Evolutionary conservation across 2,329 filamentous ascomycete genomes (phyloP).

Genomic region (Bertia moriformis): DNA sequence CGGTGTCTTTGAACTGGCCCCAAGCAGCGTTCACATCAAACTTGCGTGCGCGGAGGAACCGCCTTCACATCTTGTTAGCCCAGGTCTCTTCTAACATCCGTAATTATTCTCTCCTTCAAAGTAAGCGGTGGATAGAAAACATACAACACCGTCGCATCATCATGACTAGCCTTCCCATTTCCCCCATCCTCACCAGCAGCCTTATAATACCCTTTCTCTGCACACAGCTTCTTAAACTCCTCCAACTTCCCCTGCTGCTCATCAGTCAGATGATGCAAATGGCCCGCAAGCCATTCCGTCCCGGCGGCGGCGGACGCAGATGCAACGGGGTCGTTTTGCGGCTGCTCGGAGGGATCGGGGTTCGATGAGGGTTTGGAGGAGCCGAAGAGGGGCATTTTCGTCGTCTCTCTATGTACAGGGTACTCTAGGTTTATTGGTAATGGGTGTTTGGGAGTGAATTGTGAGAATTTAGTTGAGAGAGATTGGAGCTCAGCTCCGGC

Average conservation of each 20-base stretch:
- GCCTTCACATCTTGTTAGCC: no score
- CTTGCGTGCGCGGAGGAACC: slow-evolving; percentile 2
- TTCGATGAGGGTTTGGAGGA: no score
- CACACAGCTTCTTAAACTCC: not conserved
- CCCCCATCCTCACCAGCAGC: not conserved
- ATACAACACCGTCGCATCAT: slow-evolving; percentile 1
- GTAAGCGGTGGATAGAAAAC: no score
- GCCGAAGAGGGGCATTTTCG: no score
- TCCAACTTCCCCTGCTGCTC: not conserved
- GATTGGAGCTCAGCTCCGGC: no score
- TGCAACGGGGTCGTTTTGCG: not conserved
- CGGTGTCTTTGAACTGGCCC: slow-evolving; percentile 1
- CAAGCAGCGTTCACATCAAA: slow-evolving; percentile 2
- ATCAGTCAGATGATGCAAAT: not conserved
- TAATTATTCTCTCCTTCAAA: no score
- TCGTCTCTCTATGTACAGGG: no score
- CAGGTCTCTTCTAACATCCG: no score
- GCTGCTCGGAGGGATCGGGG: not conserved
- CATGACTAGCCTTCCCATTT: slow-evolving; percentile 1
- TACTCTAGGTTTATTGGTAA: no score
- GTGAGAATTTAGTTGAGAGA: no score
- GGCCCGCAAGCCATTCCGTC: not conserved
- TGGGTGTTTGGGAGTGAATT: no score
- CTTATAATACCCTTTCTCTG: not conserved
- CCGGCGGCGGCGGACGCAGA: not conserved